These are phyloP conservation scores for Backusella morwellensis DNA, from an alignment of 192 early-diverging fungal genomes.

Conservation along the genomic window DNA sequence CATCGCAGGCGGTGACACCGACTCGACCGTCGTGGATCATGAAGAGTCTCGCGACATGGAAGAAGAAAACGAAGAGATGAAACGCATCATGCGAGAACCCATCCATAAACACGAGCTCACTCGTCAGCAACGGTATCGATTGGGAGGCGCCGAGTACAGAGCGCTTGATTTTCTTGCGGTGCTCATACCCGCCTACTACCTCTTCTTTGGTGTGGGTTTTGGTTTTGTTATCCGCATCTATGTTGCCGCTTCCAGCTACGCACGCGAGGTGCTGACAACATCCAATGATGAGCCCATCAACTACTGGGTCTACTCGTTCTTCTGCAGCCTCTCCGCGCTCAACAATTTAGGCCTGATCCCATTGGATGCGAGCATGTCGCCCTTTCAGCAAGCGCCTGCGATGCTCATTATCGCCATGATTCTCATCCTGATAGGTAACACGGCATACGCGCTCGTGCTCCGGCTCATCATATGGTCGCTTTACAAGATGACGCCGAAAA, in stretches of 20 bases:
- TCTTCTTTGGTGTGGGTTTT: conserved; percentile 12
- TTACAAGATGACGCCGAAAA: conserved; percentile 22
- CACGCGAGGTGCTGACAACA: conserved; percentile 17
- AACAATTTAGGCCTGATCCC: conserved; percentile 27
- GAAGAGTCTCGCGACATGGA: background rate
- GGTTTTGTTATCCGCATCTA: conserved; percentile 25
- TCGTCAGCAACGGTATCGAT: conserved; percentile 20
- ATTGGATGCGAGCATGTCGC: conserved; percentile 25
- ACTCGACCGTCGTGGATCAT: background rate
- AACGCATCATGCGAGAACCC: conserved; percentile 28
- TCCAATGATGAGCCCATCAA: conserved; percentile 22
- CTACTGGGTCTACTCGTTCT: conserved; percentile 31
- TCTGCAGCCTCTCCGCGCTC: conserved; percentile 19
- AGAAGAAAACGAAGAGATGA: conserved; percentile 7
- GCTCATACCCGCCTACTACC: conserved; percentile 27
- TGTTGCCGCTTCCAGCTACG: conserved; percentile 23
- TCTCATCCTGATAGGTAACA: conserved; percentile 33
- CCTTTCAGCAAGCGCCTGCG: conserved; percentile 27
- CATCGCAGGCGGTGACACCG: background rate
- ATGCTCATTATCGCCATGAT: conserved; percentile 21
- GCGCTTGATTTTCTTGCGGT: conserved; percentile 22
- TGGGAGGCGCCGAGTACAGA: conserved; percentile 36
- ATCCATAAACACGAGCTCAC: conserved; percentile 33
- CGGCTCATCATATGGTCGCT: conserved; percentile 29
- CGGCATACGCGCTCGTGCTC: conserved; percentile 29